These are phyloP conservation scores for Sclerotiophoma versabilis DNA, from an alignment of 2,329 filamentous ascomycete species.

Conservation along the genomic window DNA sequence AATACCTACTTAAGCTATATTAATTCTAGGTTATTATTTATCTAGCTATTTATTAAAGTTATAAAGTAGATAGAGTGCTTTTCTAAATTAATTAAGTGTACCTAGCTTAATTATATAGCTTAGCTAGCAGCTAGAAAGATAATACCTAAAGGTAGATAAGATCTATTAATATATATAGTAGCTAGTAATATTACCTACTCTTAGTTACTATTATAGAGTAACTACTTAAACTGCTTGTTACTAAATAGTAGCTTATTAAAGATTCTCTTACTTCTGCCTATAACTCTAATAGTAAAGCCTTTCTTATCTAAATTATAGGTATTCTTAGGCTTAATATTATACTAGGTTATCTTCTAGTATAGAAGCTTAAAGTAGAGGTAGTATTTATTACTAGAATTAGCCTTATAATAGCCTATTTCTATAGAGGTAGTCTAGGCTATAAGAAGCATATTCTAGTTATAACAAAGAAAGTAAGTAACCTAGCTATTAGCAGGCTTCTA, in stretches of 20 bases:
- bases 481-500: conserved; percentile 19
- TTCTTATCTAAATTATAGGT: not conserved
- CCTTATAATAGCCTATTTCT: conserved; percentile 24
- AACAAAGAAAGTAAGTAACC: conserved; percentile 23
- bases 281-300: too few relatives aligned
- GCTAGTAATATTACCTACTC: not conserved
- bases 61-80: not conserved
- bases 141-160: not conserved
- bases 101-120: not conserved
- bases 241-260: not conserved
- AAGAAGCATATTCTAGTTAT: too few relatives aligned
- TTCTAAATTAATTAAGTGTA: not conserved
- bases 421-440: conserved; percentile 16
- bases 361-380: not conserved
- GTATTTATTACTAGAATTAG: not conserved
- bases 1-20: not conserved
- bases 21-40: not conserved
- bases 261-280: not conserved
- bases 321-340: not conserved
- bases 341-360: not conserved
- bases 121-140: not conserved
- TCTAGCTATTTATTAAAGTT: not conserved
- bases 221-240: not conserved
- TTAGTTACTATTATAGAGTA: not conserved
- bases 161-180: not conserved